Evolutionary conservation across 768 basidiomycete species (phyloP).

Genomic region (Pleurotus eryngii): DNA sequence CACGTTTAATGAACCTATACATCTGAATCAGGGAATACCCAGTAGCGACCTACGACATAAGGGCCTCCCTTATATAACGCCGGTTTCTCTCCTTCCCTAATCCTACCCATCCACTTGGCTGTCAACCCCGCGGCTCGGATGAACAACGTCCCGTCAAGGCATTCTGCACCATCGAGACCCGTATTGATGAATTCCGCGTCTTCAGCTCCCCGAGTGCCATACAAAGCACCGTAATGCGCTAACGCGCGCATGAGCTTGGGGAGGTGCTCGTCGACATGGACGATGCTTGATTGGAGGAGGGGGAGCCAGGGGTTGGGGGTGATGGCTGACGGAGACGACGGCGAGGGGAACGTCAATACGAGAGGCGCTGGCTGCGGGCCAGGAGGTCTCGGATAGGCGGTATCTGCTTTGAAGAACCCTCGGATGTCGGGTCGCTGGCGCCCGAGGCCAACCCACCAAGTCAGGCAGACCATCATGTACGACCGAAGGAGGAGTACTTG

Average conservation of each 20-base stretch:
- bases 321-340: slow-evolving; percentile 29
- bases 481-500: slow-evolving; percentile 53
- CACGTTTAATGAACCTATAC: too few species aligned
- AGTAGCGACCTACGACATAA: not conserved
- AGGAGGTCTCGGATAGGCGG: slow-evolving; percentile 13
- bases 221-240: slow-evolving; percentile 40
- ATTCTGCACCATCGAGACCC: slow-evolving; percentile 41
- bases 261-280: slow-evolving; percentile 55
- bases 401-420: slow-evolving; percentile 40
- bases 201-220: slow-evolving; percentile 33
- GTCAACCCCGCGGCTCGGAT: slow-evolving; percentile 49
- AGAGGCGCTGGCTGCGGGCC: slow-evolving; percentile 21
- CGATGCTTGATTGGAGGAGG: slow-evolving; percentile 48
- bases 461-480: slow-evolving; percentile 51
- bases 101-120: slow-evolving; percentile 30
- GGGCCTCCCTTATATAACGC: not conserved
- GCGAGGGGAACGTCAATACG: slow-evolving; percentile 19
- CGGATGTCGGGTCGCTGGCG: slow-evolving; percentile 46
- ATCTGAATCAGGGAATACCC: not conserved
- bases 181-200: slow-evolving; percentile 20
- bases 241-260: slow-evolving; percentile 47
- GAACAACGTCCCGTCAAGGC: slow-evolving; percentile 58
- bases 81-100: slow-evolving; percentile 21
- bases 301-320: slow-evolving; percentile 60
- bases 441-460: slow-evolving; percentile 57